Conservation (phyloP, 768 basidiomycete species). For the Pisolithus sp. region DNA sequence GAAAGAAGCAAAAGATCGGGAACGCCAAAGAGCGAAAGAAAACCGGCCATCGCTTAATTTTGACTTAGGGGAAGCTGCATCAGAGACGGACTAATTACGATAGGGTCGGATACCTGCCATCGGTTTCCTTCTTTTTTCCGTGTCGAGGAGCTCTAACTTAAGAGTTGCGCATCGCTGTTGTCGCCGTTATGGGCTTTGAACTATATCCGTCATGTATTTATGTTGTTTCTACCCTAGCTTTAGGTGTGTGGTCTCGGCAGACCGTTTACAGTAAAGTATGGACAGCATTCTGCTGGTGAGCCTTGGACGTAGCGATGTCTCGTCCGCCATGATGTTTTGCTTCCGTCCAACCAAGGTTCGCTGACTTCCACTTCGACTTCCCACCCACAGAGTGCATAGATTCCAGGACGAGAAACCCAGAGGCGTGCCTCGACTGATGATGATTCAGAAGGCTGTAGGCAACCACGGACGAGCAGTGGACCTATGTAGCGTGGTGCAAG, state of each 20-base stretch:
- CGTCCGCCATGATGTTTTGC: conserved; percentile 25
- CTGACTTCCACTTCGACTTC: conserved; percentile 59
- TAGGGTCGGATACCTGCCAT: not conserved
- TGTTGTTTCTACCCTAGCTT: not conserved
- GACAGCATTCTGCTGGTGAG: conserved; percentile 20
- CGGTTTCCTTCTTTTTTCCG: not conserved
- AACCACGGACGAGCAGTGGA: conserved; percentile 58
- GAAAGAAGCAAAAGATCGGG: conserved; percentile 39
- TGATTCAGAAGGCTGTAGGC: conserved; percentile 44
- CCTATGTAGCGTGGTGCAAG: conserved; percentile 57
- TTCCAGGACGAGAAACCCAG: conserved; percentile 58
- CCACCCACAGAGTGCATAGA: conserved; percentile 65
- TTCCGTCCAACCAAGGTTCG: conserved; percentile 21
- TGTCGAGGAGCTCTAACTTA: not conserved
- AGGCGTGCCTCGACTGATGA: conserved; percentile 43
- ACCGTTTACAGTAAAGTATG: conserved; percentile 31
- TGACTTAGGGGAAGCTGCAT: too few relatives aligned
- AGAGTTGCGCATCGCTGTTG: not conserved
- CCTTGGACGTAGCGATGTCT: conserved; percentile 37
- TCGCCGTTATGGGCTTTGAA: not conserved
- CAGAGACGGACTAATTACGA: too few relatives aligned
- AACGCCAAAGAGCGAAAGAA: conserved; percentile 22
- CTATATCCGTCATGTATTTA: conserved; percentile 10
- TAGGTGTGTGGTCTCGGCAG: not conserved
- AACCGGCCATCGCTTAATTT: not conserved